These are phyloP conservation scores for Ilyonectria robusta DNA, from an alignment of 2,329 filamentous ascomycete species.

Conservation along the genomic window DNA sequence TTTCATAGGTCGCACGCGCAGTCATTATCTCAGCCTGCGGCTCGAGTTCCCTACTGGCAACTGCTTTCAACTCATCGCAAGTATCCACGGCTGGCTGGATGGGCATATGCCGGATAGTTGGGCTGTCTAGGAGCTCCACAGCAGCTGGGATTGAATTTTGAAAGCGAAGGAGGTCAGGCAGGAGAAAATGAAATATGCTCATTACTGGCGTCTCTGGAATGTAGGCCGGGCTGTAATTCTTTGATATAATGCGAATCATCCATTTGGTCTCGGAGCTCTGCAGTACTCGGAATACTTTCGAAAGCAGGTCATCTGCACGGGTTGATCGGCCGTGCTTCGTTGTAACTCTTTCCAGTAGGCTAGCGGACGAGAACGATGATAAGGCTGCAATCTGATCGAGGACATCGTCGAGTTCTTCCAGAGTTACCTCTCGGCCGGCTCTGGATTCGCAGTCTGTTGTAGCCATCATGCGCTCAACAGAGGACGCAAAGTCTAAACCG, in stretches of 20 bases:
- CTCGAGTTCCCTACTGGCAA: background rate
- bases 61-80: background rate
- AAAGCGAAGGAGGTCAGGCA: conserved; percentile 20
- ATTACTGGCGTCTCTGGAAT: conserved; percentile 13
- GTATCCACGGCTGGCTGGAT: conserved; percentile 2
- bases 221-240: conserved; percentile 13
- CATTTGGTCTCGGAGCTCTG: conserved; percentile 50
- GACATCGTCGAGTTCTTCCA: background rate
- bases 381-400: background rate
- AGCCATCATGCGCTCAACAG: conserved; percentile 34
- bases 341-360: background rate
- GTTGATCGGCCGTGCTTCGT: background rate
- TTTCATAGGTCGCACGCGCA: background rate
- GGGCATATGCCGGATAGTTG: conserved; percentile 64
- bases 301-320: background rate
- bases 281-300: conserved; percentile 8
- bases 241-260: background rate
- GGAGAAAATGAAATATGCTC: conserved; percentile 20
- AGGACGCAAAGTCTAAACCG: conserved; percentile 34
- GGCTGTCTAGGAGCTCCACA: conserved; percentile 78
- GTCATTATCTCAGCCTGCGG: conserved; percentile 5
- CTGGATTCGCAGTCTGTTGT: conserved; percentile 23
- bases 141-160: conserved; percentile 22
- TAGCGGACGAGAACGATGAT: background rate
- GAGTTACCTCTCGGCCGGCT: background rate